Base-by-base conservation (phyloP, 805 yeast genomes). In the Starmerella roubikii region DNA sequence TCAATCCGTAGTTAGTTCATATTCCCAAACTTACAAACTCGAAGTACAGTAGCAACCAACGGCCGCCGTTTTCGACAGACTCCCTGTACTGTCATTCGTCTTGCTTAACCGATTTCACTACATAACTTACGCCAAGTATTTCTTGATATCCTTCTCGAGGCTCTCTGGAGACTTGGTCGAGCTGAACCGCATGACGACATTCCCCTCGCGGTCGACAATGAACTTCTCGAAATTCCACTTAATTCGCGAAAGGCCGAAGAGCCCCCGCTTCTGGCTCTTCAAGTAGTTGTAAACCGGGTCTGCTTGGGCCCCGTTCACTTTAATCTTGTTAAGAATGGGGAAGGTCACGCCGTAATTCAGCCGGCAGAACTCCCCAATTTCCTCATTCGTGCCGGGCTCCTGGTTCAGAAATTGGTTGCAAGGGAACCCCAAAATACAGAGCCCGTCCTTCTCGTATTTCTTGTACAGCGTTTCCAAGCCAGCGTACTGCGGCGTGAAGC, bases 311-410 rank as follows among this genome's bases (percentile, higher is more conserved):
- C 98, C 98, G 59, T 88, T 91, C 52, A 91, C 97, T 32, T 86
- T 85, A 42, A 86, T 60, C 69, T 86, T 88, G 57, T 71, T 68
- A 71, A 88, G 64, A 20, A 88, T 71, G 30, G 95, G 95, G 78
- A 91, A 88, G 16, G 80, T 66, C 30, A 88, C 96, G 41, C 95
- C 95, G 57, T 77, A 91, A 66, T 83, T 86, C 53, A 74, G 54
- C 31, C 71, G 61, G 61, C 95, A 85, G 64, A 79, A 80, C 37
- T 67, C 59, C 16, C 74, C 74, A 49, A 83, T 82, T 53, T 81
- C 84, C 41, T 75, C 69, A 37, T 70, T 72, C 4, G 71, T 54
- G 5, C 76, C 76, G 13, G 49, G 91, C 78, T 60, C 86, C 83
- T 65, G 91, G 79, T 53, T 71, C 65, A 78, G 81, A 57, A 85